These are phyloP conservation scores for Lasiosphaeris hirsuta DNA, from an alignment of 495 filamentous ascomycete genomes.

Conservation along the genomic window DNA sequence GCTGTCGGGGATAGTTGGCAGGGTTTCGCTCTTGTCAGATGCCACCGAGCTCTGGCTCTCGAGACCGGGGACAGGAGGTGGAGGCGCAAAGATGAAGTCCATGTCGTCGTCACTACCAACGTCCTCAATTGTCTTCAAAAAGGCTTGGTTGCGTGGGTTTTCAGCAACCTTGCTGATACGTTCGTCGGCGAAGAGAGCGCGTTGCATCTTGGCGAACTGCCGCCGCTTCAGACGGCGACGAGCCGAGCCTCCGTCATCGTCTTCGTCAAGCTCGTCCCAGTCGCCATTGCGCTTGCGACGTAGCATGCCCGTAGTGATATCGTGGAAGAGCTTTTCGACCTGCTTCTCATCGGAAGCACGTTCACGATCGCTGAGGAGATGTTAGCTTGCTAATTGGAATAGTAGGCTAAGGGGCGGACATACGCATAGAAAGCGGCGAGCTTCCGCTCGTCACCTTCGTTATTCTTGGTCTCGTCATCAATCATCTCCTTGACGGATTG, in stretches of 20 bases:
- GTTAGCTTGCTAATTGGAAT: constrained; percentile 11
- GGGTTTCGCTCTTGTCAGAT: constrained; percentile 17
- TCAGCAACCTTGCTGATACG: constrained; percentile 85
- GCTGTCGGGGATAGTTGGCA: constrained; percentile 42
- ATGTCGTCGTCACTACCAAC: constrained; percentile 72
- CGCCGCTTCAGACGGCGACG: constrained; percentile 75
- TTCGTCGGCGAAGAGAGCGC: constrained; percentile 83
- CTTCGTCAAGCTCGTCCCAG: constrained; percentile 79
- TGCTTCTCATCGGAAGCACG: constrained; percentile 73
- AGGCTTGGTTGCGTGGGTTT: constrained; percentile 86
- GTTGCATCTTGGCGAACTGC: constrained; percentile 89
- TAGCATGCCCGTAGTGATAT: constrained; percentile 82
- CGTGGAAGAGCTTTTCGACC: constrained; percentile 84
- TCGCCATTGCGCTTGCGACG: constrained; percentile 72
- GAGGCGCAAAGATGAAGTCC: constrained; percentile 63
- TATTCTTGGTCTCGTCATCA: constrained; percentile 67
- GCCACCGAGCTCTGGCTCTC: constrained; percentile 41
- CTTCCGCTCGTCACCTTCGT: constrained; percentile 70
- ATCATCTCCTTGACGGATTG: constrained; percentile 75
- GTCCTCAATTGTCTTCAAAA: constrained; percentile 87
- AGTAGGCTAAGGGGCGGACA: constrained; percentile 33
- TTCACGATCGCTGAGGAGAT: constrained; percentile 55
- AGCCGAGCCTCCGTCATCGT: constrained; percentile 77
- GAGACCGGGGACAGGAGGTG: constrained; percentile 26
- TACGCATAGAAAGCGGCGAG: constrained; percentile 88